phyloP scores from a whole-genome alignment of 345 rosid species.

The Brassica incana region DNA sequence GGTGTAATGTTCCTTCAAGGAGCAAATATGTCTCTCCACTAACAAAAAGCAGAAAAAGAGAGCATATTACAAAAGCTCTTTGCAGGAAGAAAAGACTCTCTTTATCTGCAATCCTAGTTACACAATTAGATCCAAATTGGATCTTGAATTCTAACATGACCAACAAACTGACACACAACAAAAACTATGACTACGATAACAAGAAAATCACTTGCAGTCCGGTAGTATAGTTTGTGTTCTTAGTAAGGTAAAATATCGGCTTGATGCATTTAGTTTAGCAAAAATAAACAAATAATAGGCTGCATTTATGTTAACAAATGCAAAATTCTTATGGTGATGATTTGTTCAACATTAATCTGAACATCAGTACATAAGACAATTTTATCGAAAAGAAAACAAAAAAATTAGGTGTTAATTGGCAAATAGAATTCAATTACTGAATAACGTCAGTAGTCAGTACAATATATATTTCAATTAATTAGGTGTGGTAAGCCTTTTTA shows the following conservation, averaged over 20 bases:
- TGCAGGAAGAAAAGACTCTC: conserved; percentile 28
- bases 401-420: not conserved
- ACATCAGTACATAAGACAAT: not conserved
- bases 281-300: not conserved
- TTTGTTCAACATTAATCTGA: not conserved
- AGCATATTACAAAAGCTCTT: conserved; percentile 27
- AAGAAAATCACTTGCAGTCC: not conserved
- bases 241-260: not conserved
- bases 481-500: not conserved
- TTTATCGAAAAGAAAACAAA: not conserved
- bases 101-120: conserved; percentile 25
- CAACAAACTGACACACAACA: conserved; percentile 26
- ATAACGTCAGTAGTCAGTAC: not conserved
- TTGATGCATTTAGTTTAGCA: not conserved
- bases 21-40: conserved; percentile 41
- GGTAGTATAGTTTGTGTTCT: not conserved
- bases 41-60: conserved; percentile 23
- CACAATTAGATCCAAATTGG: conserved; percentile 32
- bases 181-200: conserved; percentile 15
- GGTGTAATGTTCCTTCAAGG: conserved; percentile 28
- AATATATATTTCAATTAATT: not conserved
- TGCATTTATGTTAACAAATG: conserved; percentile 4
- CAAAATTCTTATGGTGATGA: not conserved
- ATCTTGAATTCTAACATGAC: conserved; percentile 29
- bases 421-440: not conserved